Base-by-base conservation (phyloP, 331 rosid genomes). In the Dryas integrifolia region DNA sequence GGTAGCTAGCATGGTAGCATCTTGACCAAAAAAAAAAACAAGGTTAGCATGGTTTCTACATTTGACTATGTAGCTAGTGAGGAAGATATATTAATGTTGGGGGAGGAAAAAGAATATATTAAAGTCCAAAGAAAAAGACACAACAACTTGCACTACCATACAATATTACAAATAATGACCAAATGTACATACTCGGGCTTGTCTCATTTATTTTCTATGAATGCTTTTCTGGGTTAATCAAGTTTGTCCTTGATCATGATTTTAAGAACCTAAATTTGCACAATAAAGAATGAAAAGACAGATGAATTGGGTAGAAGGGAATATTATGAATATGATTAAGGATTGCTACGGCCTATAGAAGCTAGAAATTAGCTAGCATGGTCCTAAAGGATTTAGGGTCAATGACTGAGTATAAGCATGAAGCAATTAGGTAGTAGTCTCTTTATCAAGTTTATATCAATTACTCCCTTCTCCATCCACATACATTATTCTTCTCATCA, bases 401-500 rank as follows among this genome's bases (percentile, higher is more conserved):
- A 69, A 21, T 24, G 63, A 67, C 41, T 15, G 4, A 5, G 9
- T 44, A 8, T 44, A 5, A 5, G 52, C 55, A 43, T 12, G 10
- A 21, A 43, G 67, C 57, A 67, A 58, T 51, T 72, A 72, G 68
- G 69, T 62, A 12, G 38, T 62, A 12, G 38, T 18, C 48, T 61
- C 57, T 53, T 53, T 45, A 39, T 11, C 64, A 64, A 64, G 44
- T 51, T 3, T 18, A 55, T 21, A 21, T 16, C 10, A 4, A 16
- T 30, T 55, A 21, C 76, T 64, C 35, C 47, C 26, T 18, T 39
- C 30, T 11, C 76, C 74, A 75, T 86, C 46, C 76, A 70, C 72
- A 52, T 26, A 72, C 77, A 72, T 75, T 70, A 79, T 84, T 84
- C 84, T 75, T 84, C 71, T 82, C 74, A 88, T 85, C 81, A 82